A percentile compares a stretch with the other conserved stretches of the same genome.
These are phyloP conservation scores for Teratosphaeriaceae sp. DNA, from an alignment of 2,329 filamentous ascomycete genomes.

Conservation along the genomic window DNA sequence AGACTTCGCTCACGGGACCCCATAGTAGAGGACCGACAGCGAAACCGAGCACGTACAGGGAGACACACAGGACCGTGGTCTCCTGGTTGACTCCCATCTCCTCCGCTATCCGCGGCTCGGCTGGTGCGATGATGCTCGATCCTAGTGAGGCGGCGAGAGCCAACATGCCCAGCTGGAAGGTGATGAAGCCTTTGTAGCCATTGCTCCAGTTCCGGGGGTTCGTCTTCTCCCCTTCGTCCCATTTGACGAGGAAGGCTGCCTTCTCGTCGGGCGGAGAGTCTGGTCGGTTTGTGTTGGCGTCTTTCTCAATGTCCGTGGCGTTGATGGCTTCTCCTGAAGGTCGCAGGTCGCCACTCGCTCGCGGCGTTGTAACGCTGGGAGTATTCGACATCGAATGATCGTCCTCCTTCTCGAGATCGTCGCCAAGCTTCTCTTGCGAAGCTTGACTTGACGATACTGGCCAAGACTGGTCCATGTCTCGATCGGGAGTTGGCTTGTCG, in stretches of 20 bases:
- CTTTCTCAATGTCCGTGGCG: constrained; percentile 6
- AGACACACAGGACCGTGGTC: constrained; percentile 39
- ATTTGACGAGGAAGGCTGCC: constrained; percentile 22
- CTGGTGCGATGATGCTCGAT: constrained; percentile 46
- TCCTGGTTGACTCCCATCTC: constrained; percentile 40
- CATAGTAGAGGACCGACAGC: constrained; percentile 35
- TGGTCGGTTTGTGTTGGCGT: constrained; percentile 1
- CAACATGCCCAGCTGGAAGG: constrained; percentile 44
- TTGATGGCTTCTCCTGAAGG: background rate
- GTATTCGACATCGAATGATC: background rate
- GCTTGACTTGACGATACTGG: constrained; percentile 3
- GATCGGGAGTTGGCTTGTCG: too few relatives aligned
- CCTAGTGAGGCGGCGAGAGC: constrained; percentile 45
- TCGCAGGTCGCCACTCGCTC: background rate
- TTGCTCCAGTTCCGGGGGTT: constrained; percentile 45
- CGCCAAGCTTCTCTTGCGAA: constrained; percentile 4
- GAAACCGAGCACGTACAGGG: constrained; percentile 42
- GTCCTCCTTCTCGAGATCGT: constrained; percentile 2
- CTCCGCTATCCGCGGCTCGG: constrained; percentile 35
- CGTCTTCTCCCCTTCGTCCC: constrained; percentile 29
- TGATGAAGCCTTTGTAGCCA: constrained; percentile 42
- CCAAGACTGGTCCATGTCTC: too few relatives aligned
- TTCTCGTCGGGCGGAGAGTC: constrained; percentile 1
- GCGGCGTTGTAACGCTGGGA: background rate
- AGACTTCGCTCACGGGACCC: constrained; percentile 38